Conservation (phyloP, 805 yeast species). For the Candida alai region DNA sequence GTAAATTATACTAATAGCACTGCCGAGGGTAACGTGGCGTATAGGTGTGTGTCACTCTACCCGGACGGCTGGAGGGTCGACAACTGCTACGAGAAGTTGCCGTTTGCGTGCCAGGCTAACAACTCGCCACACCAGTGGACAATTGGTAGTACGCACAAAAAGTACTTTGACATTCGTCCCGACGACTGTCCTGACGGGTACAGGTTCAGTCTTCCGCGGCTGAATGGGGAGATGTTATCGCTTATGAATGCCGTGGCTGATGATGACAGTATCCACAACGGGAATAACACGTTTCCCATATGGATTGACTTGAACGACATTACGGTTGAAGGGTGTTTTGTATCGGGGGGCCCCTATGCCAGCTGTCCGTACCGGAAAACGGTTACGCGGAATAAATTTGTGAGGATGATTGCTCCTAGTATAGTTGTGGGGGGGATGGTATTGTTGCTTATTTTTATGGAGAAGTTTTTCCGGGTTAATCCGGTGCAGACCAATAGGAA, state of each 20-base stretch:
- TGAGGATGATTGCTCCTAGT: conserved; percentile 65
- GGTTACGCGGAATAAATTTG: conserved; percentile 52
- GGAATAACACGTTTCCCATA: conserved; percentile 34
- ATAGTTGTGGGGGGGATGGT: conserved; percentile 53
- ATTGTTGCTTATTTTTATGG: conserved; percentile 46
- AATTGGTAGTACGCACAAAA: conserved; percentile 25
- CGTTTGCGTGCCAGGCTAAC: conserved; percentile 53
- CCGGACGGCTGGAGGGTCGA: conserved; percentile 57
- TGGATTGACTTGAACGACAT: conserved; percentile 87
- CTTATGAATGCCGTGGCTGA: conserved; percentile 24
- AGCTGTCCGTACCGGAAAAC: conserved; percentile 71
- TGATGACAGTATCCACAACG: no score
- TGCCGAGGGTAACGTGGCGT: conserved; percentile 16
- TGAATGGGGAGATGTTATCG: conserved; percentile 32
- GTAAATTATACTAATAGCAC: background rate
- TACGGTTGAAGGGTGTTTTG: conserved; percentile 75
- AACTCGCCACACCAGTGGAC: conserved; percentile 42
- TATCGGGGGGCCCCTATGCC: conserved; percentile 73
- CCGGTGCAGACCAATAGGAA: conserved; percentile 72
- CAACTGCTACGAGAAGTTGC: conserved; percentile 56
- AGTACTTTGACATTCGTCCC: conserved; percentile 43
- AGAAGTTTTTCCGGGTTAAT: conserved; percentile 50
- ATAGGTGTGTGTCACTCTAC: conserved; percentile 40
- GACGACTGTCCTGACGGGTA: conserved; percentile 32
- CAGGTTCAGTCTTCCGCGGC: conserved; percentile 29